Percentiles rank a stretch among this genome's conserved stretches.
phyloP scores from a whole-genome alignment of 768 basidiomycete genomes.

The Leucocoprinus sp. region DNA sequence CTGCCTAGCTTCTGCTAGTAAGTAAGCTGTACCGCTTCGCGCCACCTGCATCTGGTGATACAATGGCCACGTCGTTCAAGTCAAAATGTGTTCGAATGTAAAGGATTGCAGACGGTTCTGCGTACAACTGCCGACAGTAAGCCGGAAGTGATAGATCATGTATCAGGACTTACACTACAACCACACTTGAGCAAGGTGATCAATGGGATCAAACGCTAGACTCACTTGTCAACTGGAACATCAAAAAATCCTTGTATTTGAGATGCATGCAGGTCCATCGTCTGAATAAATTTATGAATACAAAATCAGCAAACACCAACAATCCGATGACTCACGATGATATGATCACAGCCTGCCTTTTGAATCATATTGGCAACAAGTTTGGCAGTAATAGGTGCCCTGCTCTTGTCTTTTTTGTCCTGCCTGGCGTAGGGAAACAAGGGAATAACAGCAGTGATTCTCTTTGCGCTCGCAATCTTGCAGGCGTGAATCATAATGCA shows the following conservation, averaged over 20 bases:
- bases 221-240: conserved; percentile 98
- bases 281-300: conserved; percentile 37
- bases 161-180: conserved; percentile 18
- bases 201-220: conserved; percentile 18
- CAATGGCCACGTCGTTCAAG: conserved; percentile 81
- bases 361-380: conserved; percentile 97
- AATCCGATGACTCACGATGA: conserved; percentile 61
- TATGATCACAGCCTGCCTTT: conserved; percentile 89
- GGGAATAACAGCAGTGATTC: conserved; percentile 98
- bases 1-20: no score
- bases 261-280: conserved; percentile 98
- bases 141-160: conserved; percentile 14
- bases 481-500: conserved; percentile 99
- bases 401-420: conserved; percentile 99
- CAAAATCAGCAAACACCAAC: conserved; percentile 5
- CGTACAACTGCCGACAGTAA: conserved; percentile 59
- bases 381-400: conserved; percentile 96
- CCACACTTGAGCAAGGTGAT: conserved; percentile 8
- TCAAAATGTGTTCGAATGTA: conserved; percentile 93
- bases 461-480: conserved; percentile 97
- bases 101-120: conserved; percentile 89
- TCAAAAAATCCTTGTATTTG: conserved; percentile 99
- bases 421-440: conserved; percentile 96
- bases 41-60: conserved; percentile 96
- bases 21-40: conserved; percentile 96